Percentiles rank a stretch among this genome's conserved stretches.
Conservation (phyloP, 2,329 filamentous ascomycete genomes). For the Pseudocercospora crystallina region DNA sequence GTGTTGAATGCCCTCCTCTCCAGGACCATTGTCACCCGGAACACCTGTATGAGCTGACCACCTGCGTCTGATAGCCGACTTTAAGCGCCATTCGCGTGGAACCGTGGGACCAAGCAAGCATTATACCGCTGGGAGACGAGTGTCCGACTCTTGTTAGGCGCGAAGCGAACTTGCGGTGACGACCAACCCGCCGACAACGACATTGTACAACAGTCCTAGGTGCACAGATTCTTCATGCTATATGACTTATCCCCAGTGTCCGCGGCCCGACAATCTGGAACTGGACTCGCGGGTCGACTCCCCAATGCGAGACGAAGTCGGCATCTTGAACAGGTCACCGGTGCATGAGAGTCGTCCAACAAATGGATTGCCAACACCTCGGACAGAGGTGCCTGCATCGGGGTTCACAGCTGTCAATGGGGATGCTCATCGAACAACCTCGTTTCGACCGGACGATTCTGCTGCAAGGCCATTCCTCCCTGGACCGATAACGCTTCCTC, state of each 20-base stretch:
- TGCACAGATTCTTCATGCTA: conserved; percentile 13
- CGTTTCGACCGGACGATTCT: conserved; percentile 20
- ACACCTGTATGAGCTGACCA: background rate
- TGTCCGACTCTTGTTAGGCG: background rate
- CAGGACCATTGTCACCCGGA: background rate
- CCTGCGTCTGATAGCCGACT: conserved; percentile 15
- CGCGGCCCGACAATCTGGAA: conserved; percentile 15
- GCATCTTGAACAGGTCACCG: conserved; percentile 18
- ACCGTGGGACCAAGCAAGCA: conserved; percentile 11
- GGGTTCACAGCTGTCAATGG: conserved; percentile 37
- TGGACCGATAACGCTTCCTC: conserved; percentile 6
- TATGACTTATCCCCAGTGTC: conserved; percentile 13
- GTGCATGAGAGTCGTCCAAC: conserved; percentile 12
- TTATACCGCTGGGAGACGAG: background rate
- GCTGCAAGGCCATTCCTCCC: background rate
- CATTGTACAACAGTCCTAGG: conserved; percentile 1
- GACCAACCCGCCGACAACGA: conserved; percentile 1
- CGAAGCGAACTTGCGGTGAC: conserved; percentile 3
- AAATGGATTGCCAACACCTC: conserved; percentile 20
- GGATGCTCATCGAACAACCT: conserved; percentile 19
- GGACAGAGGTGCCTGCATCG: conserved; percentile 19
- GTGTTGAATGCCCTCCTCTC: background rate
- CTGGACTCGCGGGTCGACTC: conserved; percentile 15
- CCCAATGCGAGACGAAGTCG: conserved; percentile 25
- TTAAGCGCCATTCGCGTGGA: conserved; percentile 13